phyloP scores from a whole-genome alignment of 2,329 filamentous ascomycete species.

The Aureobasidium sp. region DNA sequence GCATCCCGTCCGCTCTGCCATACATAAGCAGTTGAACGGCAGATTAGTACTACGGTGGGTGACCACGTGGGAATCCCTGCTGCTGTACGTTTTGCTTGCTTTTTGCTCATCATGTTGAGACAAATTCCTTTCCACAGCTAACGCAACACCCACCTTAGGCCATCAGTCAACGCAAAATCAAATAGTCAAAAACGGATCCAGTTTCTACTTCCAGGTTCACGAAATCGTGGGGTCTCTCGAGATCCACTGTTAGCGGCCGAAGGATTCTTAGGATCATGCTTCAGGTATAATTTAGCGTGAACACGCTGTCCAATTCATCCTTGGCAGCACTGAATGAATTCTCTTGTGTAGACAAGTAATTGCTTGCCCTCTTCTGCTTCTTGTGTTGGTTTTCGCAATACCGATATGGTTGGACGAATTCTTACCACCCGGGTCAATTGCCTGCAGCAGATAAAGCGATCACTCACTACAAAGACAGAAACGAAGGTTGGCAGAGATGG shows the following conservation, averaged over 20 bases:
- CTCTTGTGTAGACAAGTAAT: not conserved
- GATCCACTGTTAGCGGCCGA: not conserved
- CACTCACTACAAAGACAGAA: not conserved
- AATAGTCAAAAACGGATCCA: too few species aligned
- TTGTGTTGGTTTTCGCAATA: not conserved
- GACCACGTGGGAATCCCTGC: not conserved
- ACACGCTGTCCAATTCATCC: not conserved
- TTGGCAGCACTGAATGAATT: not conserved
- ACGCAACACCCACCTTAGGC: too few species aligned
- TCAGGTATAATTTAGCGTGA: not conserved
- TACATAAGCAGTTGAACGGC: too few species aligned
- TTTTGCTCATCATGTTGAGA: not conserved
- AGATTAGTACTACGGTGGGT: too few species aligned
- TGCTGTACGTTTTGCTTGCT: not conserved
- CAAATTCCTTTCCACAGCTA: too few species aligned
- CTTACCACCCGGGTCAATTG: not conserved
- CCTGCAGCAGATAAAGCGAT: not conserved
- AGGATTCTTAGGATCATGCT: not conserved
- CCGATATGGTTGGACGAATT: not conserved
- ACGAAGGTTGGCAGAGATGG: slow-evolving; percentile 44
- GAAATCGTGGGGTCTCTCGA: not conserved
- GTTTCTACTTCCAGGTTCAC: not conserved
- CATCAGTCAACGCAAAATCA: too few species aligned
- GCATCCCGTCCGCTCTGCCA: too few species aligned
- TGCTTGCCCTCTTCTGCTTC: not conserved